Conservation (phyloP, 2,329 filamentous ascomycete species). For the Fusarium annulatum region DNA sequence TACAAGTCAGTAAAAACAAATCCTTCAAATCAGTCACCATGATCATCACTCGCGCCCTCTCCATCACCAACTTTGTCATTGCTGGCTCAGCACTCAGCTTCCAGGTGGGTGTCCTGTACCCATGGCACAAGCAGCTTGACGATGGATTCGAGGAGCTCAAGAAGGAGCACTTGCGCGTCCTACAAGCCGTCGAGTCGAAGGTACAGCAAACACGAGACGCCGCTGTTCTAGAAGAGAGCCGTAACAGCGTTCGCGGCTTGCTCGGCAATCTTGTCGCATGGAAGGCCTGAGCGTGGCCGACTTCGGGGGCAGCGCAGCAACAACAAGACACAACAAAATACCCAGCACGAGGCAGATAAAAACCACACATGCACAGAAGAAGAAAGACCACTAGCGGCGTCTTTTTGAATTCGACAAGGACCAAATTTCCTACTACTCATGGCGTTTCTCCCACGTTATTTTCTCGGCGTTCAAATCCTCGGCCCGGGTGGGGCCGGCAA, state of each 20-base stretch:
- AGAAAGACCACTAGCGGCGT: neutral
- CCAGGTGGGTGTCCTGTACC: constrained; percentile 76
- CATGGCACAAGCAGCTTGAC: constrained; percentile 75
- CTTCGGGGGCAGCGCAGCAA: constrained; percentile 28
- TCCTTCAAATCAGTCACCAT: constrained; percentile 25
- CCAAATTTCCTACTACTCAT: neutral
- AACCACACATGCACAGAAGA: neutral
- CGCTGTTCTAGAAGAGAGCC: constrained; percentile 26
- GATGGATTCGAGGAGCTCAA: constrained; percentile 61
- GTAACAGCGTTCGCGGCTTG: constrained; percentile 25
- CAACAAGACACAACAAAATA: constrained; percentile 2
- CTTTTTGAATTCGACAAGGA: neutral
- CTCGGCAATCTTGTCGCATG: constrained; percentile 30
- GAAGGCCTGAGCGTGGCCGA: constrained; percentile 36
- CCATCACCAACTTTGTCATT: constrained; percentile 66
- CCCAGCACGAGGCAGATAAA: neutral
- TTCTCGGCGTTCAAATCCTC: constrained; percentile 30
- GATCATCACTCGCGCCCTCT: constrained; percentile 44
- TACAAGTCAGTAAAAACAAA: neutral
- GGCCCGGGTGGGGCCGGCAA: constrained; percentile 31
- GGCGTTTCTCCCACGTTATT: constrained; percentile 29
- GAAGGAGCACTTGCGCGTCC: constrained; percentile 42
- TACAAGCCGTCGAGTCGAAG: constrained; percentile 28
- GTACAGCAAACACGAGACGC: constrained; percentile 16
- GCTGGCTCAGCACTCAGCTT: constrained; percentile 73